Evolutionary conservation across 306 rosid genomes (phyloP).

Genomic region (Lathyrus aphaca): DNA sequence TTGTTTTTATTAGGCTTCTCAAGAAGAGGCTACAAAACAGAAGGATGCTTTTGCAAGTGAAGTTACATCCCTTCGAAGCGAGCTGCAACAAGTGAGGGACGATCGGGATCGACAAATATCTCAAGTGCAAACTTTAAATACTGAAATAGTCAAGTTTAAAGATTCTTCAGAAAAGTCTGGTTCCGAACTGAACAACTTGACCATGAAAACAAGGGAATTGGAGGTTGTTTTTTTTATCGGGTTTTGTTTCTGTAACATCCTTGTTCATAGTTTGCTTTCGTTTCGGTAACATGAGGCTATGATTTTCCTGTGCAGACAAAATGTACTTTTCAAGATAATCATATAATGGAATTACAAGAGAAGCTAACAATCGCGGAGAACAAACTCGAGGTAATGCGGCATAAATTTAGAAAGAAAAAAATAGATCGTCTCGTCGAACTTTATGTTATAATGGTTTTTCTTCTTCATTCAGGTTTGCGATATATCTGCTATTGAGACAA

Average conservation of each 20-base stretch:
- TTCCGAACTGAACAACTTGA: conserved; percentile 64
- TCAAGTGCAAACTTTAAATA: conserved; percentile 63
- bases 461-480: conserved; percentile 67
- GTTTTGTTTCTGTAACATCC: conserved; percentile 18
- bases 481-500: conserved; percentile 71
- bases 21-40: conserved; percentile 89
- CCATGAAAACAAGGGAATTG: conserved; percentile 56
- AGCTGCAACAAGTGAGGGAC: conserved; percentile 79
- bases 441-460: conserved; percentile 23
- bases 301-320: conserved; percentile 60
- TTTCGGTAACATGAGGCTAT: conserved; percentile 3
- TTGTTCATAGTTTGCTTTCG: background rate
- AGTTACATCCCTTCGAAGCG: conserved; percentile 64
- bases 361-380: conserved; percentile 64
- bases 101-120: conserved; percentile 68
- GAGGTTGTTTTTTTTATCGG: conserved; percentile 64
- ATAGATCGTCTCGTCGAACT: conserved; percentile 12
- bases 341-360: conserved; percentile 61
- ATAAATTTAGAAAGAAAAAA: conserved; percentile 11
- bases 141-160: conserved; percentile 64
- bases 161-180: conserved; percentile 64
- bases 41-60: conserved; percentile 81
- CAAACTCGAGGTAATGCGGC: conserved; percentile 71
- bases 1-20: conserved; percentile 66
- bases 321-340: conserved; percentile 65